A percentile compares a stretch with the other conserved stretches of the same genome.
Conservation (phyloP, 1,284 basidiomycete species). For the Sphagnurus paluster region DNA sequence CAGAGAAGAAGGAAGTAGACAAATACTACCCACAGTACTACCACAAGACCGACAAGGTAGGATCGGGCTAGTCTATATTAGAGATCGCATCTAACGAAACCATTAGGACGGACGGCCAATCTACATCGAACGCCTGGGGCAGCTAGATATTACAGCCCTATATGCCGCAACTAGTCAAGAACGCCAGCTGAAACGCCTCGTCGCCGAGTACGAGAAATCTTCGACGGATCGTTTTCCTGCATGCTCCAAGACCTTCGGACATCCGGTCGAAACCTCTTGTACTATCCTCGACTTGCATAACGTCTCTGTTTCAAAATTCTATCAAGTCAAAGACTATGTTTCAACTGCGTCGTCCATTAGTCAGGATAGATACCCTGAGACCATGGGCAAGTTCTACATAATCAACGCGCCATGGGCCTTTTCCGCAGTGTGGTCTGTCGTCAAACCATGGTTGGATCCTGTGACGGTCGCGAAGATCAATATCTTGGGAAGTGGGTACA, state of each 20-base stretch:
- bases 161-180: slow-evolving; percentile 85
- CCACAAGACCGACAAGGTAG: slow-evolving; percentile 92
- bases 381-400: slow-evolving; percentile 97
- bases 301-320: slow-evolving; percentile 85
- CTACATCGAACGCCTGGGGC: slow-evolving; percentile 93
- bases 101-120: slow-evolving; percentile 89
- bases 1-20: slow-evolving; percentile 82
- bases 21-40: slow-evolving; percentile 97
- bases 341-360: slow-evolving; percentile 78
- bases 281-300: slow-evolving; percentile 93
- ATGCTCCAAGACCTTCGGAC: slow-evolving; percentile 70
- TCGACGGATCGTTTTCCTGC: slow-evolving; percentile 81
- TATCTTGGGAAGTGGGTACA: slow-evolving; percentile 71
- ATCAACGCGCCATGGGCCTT: slow-evolving; percentile 95
- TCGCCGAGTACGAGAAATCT: slow-evolving; percentile 94
- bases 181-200: slow-evolving; percentile 87
- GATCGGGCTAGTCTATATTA: slow-evolving; percentile 11
- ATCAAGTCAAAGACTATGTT: slow-evolving; percentile 93
- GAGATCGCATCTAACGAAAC: not conserved
- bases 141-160: slow-evolving; percentile 84
- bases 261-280: slow-evolving; percentile 97
- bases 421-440: slow-evolving; percentile 83
- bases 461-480: slow-evolving; percentile 94
- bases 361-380: slow-evolving; percentile 91
- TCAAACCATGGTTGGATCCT: slow-evolving; percentile 95